phyloP scores from a whole-genome alignment of 2,329 filamentous ascomycete genomes.

The Aspergillus pseudoterreus region DNA sequence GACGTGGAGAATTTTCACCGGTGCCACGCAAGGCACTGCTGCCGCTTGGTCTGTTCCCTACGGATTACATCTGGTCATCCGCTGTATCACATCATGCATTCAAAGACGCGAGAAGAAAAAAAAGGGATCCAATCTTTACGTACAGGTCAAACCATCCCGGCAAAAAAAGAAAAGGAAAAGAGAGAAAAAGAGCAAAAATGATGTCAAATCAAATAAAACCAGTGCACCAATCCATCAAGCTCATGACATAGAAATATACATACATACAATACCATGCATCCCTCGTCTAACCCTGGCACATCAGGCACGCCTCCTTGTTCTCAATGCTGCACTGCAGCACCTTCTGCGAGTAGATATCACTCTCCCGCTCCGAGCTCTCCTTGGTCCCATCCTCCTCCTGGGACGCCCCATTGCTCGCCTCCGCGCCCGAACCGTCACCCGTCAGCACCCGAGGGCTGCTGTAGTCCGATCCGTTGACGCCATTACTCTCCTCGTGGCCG shows the following conservation, averaged over 20 bases:
- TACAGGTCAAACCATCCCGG: background rate
- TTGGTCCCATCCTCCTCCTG: conserved; percentile 65
- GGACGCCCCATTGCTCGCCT: conserved; percentile 4
- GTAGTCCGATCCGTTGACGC: conserved; percentile 10
- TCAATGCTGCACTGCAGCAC: conserved; percentile 94
- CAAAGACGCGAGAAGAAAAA: background rate
- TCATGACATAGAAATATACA: conserved; percentile 28
- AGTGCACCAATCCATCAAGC: conserved; percentile 26
- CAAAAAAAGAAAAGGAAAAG: background rate
- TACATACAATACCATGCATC: background rate
- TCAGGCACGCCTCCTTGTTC: conserved; percentile 88
- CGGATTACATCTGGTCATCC: too few relatives aligned
- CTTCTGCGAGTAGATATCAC: conserved; percentile 93
- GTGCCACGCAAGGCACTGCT: too few relatives aligned
- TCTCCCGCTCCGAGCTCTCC: conserved; percentile 67
- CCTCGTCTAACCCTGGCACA: conserved; percentile 81
- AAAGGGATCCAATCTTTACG: too few relatives aligned
- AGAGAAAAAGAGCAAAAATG: conserved; percentile 3
- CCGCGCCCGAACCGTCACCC: conserved; percentile 57
- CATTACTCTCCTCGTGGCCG: conserved; percentile 46
- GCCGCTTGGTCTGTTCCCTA: too few relatives aligned
- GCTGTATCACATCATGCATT: background rate
- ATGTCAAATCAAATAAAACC: conserved; percentile 10
- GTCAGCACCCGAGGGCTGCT: conserved; percentile 46
- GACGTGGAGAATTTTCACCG: too few relatives aligned